These are phyloP conservation scores for Stemphylium beticola DNA, from an alignment of 2,329 filamentous ascomycete genomes.

Conservation along the genomic window DNA sequence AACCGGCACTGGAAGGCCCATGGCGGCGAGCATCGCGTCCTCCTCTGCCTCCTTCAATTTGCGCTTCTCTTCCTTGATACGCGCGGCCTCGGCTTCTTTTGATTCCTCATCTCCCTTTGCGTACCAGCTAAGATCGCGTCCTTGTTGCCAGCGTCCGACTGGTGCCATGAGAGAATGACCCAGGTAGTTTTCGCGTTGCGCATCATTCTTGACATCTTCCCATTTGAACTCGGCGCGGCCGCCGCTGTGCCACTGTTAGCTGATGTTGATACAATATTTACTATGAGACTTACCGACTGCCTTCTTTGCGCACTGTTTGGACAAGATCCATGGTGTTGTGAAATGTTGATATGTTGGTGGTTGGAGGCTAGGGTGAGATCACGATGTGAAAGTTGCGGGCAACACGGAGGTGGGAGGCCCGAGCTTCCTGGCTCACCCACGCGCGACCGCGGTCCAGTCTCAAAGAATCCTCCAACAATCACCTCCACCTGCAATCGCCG, in stretches of 20 bases:
- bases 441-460: background rate
- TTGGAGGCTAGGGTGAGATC: background rate
- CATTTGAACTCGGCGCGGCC: slow-evolving; percentile 92
- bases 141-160: slow-evolving; percentile 89
- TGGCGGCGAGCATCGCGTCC: slow-evolving; percentile 81
- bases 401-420: slow-evolving; percentile 32
- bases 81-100: slow-evolving; percentile 64
- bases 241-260: slow-evolving; percentile 61
- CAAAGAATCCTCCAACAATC: slow-evolving; percentile 1
- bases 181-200: slow-evolving; percentile 88
- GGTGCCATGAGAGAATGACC: slow-evolving; percentile 92
- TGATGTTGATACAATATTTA: background rate
- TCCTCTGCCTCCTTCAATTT: slow-evolving; percentile 90
- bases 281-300: slow-evolving; percentile 63
- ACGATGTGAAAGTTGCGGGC: slow-evolving; percentile 24
- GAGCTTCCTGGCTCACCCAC: slow-evolving; percentile 10
- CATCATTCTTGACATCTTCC: slow-evolving; percentile 87
- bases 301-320: slow-evolving; percentile 89
- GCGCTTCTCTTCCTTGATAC: slow-evolving; percentile 72
- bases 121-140: slow-evolving; percentile 72
- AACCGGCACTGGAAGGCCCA: slow-evolving; percentile 77
- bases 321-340: slow-evolving; percentile 80
- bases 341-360: slow-evolving; percentile 8
- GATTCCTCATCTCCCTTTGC: slow-evolving; percentile 63
- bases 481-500: slow-evolving; percentile 12